Evolutionary conservation across 2,329 filamentous ascomycete genomes (phyloP), one percentile per base, ranked within the genome.

Genomic region (Ophiostoma sp.): DNA sequence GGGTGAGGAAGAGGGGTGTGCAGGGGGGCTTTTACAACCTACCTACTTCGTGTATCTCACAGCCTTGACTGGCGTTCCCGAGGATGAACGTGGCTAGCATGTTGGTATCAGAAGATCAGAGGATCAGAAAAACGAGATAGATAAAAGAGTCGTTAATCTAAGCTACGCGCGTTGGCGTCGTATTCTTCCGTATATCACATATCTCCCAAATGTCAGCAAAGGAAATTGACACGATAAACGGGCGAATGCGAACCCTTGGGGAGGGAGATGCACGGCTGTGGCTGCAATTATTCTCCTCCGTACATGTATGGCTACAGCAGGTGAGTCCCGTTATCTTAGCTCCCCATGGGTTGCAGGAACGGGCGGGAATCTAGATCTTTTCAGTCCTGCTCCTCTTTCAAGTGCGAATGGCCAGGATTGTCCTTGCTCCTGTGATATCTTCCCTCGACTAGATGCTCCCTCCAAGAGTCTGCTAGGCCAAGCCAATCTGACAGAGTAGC

Each of bases 301-400:
- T n/a, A 49, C 12, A 11, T n/a, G 7, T 18, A 55, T 55, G n/a
- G 49, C 7, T 9, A 11, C 27, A 14, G 12, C 3, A 55, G 9
- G n/a, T 11, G 27, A 27, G 27, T 27, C 27, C 49, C 14, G 5
- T 14, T 55, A 55, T 55, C 18, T 36, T 55, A 18, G 18, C 18
- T 55, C 27, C 4, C 12, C 42, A 27, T 44, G 8, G 42, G 8
- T 44, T 55, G 3, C 49, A 55, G 49, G 12, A 55, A 11, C 18
- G 18, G 49, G 49, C n/a, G n/a, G n/a, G 12, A 9, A 55, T 55
- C 49, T 55, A 55, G 49, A 55, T 55, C 49, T 55, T 55, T 27
- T 9, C 27, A 55, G 49, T 36, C 49, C 49, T 27, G 49, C 18
- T 7, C 18, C 49, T 55, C 49, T 55, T 27, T 27, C 27, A 27